A percentile compares a stretch with the other conserved stretches of the same genome.
These are phyloP conservation scores for Fusarium subtropicale DNA, from an alignment of 2,329 filamentous ascomycete genomes.

Conservation along the genomic window DNA sequence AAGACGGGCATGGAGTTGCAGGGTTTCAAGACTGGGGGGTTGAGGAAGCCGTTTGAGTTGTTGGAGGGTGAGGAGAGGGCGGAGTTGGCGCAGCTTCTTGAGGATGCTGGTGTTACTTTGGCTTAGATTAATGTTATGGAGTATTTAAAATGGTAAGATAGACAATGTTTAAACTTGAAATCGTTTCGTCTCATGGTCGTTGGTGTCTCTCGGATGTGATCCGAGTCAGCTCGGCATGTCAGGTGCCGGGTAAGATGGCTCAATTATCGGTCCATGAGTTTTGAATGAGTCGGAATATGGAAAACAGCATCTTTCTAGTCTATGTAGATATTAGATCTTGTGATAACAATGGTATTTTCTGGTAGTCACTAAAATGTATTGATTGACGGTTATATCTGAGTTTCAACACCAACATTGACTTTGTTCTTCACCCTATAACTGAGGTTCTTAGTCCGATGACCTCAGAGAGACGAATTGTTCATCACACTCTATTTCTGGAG, in stretches of 20 bases:
- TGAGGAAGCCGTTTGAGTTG: constrained; percentile 62
- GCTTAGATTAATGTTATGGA: neutral
- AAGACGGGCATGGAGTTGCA: constrained; percentile 63
- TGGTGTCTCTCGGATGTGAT: neutral
- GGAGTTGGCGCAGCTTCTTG: constrained; percentile 53
- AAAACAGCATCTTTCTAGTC: too few species aligned
- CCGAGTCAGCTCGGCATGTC: too few species aligned
- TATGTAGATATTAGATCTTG: too few species aligned
- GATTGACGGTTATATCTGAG: rapidly evolving
- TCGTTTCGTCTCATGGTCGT: too few species aligned
- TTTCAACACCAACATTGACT: rapidly evolving
- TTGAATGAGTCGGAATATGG: rapidly evolving
- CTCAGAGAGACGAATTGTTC: too few species aligned
- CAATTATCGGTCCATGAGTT: too few species aligned
- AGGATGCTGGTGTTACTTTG: constrained; percentile 53
- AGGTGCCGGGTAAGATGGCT: too few species aligned
- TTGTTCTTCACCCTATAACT: too few species aligned
- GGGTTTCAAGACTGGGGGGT: constrained; percentile 59
- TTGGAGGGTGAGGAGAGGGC: constrained; percentile 45
- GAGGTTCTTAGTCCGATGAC: too few species aligned
- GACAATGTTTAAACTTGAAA: too few species aligned
- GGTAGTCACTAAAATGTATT: rapidly evolving
- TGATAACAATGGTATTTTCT: too few species aligned
- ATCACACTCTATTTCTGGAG: too few species aligned
- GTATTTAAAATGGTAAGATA: neutral